Base-by-base conservation (phyloP, 495 filamentous ascomycete species). In the Durotheca rogersii region DNA sequence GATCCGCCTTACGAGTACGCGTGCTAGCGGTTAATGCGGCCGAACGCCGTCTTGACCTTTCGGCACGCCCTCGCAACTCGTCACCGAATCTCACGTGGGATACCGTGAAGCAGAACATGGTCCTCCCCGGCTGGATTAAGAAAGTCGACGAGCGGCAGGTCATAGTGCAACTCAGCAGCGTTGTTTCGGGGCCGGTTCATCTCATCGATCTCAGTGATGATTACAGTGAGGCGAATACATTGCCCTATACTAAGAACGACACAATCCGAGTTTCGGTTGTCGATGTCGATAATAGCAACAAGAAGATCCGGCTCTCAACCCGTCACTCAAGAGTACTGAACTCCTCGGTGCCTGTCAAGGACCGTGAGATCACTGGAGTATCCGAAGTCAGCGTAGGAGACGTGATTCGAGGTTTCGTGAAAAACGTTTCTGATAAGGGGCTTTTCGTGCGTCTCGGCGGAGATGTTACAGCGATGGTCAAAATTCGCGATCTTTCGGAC, bases 401-500 rank as follows among this genome's bases (percentile, higher is more conserved):
- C 47, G 67, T 95, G 33, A 72, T 93, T 14, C 83, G 93, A 30
- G 93, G 93, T 11, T 96, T 96, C 64, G 79, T 97, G 51, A 91
- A 86, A 67, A 86, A 86, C 45, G 81, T 95, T 32, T 80, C 87
- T 0, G 89, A 96, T 51, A 87, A 85, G 53, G 93, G 92, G 30
- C 60, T 97, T 1, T 95, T 95, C 56, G 80, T 98, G 23, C 72
- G 81, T 36, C 72, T 98, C 4, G 88, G 88, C 19, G 82, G 83
- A 18, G 81, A 85, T 47, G 72, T 96, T n/a, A 87, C 82, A 21
- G 92, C 85, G 3, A 87, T 87, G 65, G 82, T 92, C 20, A 82
- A 84, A 51, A 81, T 97, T 37, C 85, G 85, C 7, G 89, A 96
- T 61, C 81, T 97, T 12, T 95, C 91, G 0, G 92, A 98, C 64